Evolutionary conservation across 352 stramenopile species (phyloP), one percentile per base, ranked within the genome.

Genomic region (Phytophthora fragariaefolia): DNA sequence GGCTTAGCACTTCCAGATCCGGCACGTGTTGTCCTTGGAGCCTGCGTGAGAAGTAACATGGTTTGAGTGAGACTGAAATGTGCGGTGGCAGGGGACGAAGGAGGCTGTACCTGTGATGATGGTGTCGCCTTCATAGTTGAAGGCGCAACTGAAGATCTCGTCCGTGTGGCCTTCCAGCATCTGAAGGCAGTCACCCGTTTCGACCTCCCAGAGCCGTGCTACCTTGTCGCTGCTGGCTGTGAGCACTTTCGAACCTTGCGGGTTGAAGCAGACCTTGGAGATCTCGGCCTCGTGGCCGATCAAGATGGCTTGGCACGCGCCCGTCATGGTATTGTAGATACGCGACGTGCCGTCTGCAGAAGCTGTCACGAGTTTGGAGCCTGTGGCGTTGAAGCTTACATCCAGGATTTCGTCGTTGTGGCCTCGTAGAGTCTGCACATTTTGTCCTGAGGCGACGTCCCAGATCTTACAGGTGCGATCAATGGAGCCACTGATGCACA

Each of bases 101-200:
- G 15, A 13, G 43, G 22, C 2, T 74, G 90, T 55, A 98, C 95
- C 95, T 65, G 94, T 98, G 66, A 98, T 98, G 66, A 98, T 97
- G n/a, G 94, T 98, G 74, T 98, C 93, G 18, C 95, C 96, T 73
- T 97, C 89, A 70, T 98, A 98, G 79, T 98, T 98, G 85, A 98
- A 98, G 27, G 94, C 93, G 58, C 94, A 98, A 70, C 83, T 97
- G 71, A 98, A 98, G 75, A 99, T 98, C 66, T 99, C 95, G 68
- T 98, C 94, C n/a, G 92, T 98, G 83, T 99, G 96, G 20, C 96
- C 96, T 60, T 98, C 96, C 13, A 98, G 89, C 73, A 98, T 96
- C 72, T 94, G 85, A 26, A 98, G 74, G 63, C 95, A 98, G 63
- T 98, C 93, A 22, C 96, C 96, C 1, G 87, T 97, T 63, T 98